phyloP scores from a whole-genome alignment of 2,329 filamentous ascomycete genomes.

The Bisporella sp. region DNA sequence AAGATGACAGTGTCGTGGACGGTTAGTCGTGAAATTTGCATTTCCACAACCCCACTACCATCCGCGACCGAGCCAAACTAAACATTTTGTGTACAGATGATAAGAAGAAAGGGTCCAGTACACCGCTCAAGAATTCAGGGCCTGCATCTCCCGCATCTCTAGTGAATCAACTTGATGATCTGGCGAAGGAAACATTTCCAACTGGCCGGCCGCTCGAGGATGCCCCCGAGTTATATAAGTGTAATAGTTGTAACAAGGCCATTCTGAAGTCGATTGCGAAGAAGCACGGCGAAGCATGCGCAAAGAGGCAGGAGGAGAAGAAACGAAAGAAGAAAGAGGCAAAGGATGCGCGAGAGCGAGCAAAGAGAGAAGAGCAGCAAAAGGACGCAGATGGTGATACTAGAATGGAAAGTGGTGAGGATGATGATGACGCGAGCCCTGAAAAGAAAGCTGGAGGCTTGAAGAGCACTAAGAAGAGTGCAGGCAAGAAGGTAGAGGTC shows the following conservation, averaged over 20 bases:
- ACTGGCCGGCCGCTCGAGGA: conserved; percentile 80
- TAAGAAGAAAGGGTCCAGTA: conserved; percentile 44
- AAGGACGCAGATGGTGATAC: conserved; percentile 26
- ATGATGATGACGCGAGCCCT: conserved; percentile 29
- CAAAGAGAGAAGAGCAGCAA: conserved; percentile 32
- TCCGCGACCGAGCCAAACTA: background rate
- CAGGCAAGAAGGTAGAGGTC: conserved; percentile 56
- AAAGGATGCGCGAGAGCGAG: conserved; percentile 31
- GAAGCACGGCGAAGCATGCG: conserved; percentile 74
- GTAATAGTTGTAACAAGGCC: conserved; percentile 92
- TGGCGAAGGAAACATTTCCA: conserved; percentile 69
- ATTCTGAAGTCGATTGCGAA: conserved; percentile 69
- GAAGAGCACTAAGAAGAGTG: conserved; percentile 52
- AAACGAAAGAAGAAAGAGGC: conserved; percentile 28
- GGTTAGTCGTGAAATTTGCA: conserved; percentile 36
- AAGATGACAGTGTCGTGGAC: conserved; percentile 56
- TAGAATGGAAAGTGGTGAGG: conserved; percentile 34
- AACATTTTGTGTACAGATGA: conserved; percentile 34
- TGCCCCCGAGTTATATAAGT: conserved; percentile 69
- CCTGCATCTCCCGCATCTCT: conserved; percentile 45
- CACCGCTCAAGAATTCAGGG: conserved; percentile 33
- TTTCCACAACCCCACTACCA: background rate
- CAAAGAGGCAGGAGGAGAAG: conserved; percentile 50
- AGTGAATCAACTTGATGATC: conserved; percentile 66
- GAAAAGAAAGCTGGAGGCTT: conserved; percentile 33